Evolutionary conservation across 2,329 filamentous ascomycete genomes (phyloP).

Genomic region (Fusarium pilosicola): DNA sequence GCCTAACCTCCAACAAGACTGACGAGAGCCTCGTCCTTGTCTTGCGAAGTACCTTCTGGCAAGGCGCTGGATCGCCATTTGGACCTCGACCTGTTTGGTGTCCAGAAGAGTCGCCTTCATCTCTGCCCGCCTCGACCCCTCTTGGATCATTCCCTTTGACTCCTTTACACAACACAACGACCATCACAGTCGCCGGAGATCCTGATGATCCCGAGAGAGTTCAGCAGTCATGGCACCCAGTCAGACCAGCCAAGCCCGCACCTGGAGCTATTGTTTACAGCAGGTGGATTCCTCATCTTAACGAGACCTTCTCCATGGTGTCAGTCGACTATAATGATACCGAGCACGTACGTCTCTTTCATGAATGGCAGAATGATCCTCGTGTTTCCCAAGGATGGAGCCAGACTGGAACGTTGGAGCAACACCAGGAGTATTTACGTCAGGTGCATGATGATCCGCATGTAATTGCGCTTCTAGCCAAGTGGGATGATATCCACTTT

Average conservation of each 20-base stretch:
- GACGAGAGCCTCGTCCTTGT: slow-evolving; percentile 53
- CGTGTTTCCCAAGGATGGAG: slow-evolving; percentile 85
- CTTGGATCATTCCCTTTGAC: slow-evolving; percentile 60
- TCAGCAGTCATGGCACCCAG: slow-evolving; percentile 73
- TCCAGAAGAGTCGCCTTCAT: slow-evolving; percentile 55
- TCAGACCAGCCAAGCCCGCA: slow-evolving; percentile 75
- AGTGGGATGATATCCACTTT: slow-evolving; percentile 76
- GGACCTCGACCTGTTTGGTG: slow-evolving; percentile 72
- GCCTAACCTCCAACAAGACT: slow-evolving; percentile 30
- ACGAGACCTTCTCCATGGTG: slow-evolving; percentile 82
- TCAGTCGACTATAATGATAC: slow-evolving; percentile 73
- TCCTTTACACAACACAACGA: slow-evolving; percentile 59
- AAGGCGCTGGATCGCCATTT: slow-evolving; percentile 74
- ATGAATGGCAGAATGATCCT: slow-evolving; percentile 85
- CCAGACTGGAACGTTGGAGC: slow-evolving; percentile 77
- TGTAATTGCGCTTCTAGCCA: slow-evolving; percentile 74
- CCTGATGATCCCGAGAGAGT: slow-evolving; percentile 53
- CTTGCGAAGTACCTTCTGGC: slow-evolving; percentile 72
- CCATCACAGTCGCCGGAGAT: slow-evolving; percentile 52
- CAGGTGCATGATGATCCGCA: slow-evolving; percentile 77
- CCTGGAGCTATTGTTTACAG: slow-evolving; percentile 79
- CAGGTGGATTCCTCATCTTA: slow-evolving; percentile 79
- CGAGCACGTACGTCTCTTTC: slow-evolving; percentile 76
- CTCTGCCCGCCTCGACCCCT: slow-evolving; percentile 49
- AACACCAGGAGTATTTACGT: slow-evolving; percentile 77